Conservation (phyloP, 305 asterid species). For the Rubia peregrina region DNA sequence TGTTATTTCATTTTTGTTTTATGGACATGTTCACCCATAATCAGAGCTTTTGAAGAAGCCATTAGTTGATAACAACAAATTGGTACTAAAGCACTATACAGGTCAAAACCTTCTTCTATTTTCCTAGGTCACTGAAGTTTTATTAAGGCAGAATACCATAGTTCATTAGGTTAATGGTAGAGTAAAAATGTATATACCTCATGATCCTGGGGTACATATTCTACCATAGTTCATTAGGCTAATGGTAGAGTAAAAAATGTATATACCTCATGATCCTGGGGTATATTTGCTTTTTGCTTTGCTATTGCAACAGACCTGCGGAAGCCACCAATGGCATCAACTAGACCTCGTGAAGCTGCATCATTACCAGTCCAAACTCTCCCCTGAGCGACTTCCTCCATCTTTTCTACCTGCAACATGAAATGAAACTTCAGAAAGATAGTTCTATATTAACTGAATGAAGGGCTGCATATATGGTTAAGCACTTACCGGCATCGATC, state of each 20-base stretch:
- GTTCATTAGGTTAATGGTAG: not conserved
- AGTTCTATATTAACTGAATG: conserved; percentile 8
- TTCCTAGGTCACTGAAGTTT: not conserved
- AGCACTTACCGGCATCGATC: conserved; percentile 74
- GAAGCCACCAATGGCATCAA: conserved; percentile 83
- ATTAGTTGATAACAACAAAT: not conserved
- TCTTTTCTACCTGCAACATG: conserved; percentile 54
- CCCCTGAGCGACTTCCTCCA: conserved; percentile 96
- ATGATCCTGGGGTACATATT: conserved; percentile 53
- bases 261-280: conserved; percentile 62
- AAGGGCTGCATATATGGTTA: conserved; percentile 22
- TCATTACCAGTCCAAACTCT: conserved; percentile 93
- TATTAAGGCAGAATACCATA: not conserved
- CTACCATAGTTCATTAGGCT: not conserved
- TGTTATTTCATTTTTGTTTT: not conserved
- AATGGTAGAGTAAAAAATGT: not conserved
- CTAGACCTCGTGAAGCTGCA: conserved; percentile 74
- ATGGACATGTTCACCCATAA: not conserved
- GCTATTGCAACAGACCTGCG: conserved; percentile 89
- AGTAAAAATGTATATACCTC: conserved; percentile 34
- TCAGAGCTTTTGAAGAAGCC: not conserved
- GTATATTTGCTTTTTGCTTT: conserved; percentile 74
- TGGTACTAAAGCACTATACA: not conserved
- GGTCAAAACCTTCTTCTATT: not conserved
- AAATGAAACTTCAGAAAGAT: conserved; percentile 21